Evolutionary conservation across 768 basidiomycete genomes (phyloP), one percentile per base, ranked within the genome.

Genomic region (Russula dissimulans): DNA sequence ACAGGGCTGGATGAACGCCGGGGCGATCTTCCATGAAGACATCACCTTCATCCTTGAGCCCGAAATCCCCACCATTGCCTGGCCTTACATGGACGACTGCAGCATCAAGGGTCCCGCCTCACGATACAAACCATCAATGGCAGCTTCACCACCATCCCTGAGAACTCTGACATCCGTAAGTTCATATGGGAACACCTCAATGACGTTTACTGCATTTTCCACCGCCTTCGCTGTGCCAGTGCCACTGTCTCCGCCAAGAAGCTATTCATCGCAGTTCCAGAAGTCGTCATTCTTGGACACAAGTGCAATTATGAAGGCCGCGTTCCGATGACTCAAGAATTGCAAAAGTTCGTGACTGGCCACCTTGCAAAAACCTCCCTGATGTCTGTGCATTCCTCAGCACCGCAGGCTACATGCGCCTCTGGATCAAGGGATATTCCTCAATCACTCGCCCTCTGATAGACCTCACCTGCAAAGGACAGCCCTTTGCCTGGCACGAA

Each of bases 281-380:
- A 26, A 26, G 22, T 26, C 22, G 2, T 26, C 22, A 26, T 26
- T 2, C 22, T 26, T 1, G 22, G 22, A 70, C 75, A 80, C 47
- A 54, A 53, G 0, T 79, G 76, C 55, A 77, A 72, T 0, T 70
- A 66, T 10, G 67, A 75, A 38, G 78, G 74, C 0, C 62, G 65
- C 0, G 31, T 70, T 0, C 73, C 0, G 71, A 76, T 3, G 54
- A 69, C 8, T 47, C 42, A 0, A 67, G 63, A 8, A 56, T 69
- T 1, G 67, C 56, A 4, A 74, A 74, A 29, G 67, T 69, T 48
- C 38, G n/a, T 12, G 65, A 57, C 48, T 71, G 70, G 22, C 22
- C 22, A 26, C 22, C 22, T 26, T 26, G 22, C 22, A 26, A 26
- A 26, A 26, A 26, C 2, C 22, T 26, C 22, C 2, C 22, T 2